A percentile compares a stretch with the other conserved stretches of the same genome.
phyloP scores from a whole-genome alignment of 257 asterid species.

The Anisodus acutangulus region DNA sequence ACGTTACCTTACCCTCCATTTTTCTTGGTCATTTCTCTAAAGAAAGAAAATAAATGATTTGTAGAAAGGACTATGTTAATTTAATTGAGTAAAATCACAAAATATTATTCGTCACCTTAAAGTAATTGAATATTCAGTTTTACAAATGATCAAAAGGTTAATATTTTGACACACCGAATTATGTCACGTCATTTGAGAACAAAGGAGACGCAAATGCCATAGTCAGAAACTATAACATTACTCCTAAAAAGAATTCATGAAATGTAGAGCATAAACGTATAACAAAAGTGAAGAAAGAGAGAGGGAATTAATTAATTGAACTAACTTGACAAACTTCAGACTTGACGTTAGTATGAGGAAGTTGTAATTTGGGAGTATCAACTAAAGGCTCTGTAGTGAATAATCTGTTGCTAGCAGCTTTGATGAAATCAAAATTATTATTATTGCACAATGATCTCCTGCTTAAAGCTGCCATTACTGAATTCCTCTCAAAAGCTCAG shows the following conservation, averaged over 20 bases:
- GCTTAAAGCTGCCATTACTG: conserved; percentile 59
- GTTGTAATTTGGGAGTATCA: conserved; percentile 64
- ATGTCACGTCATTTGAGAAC: background rate
- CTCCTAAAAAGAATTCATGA: background rate
- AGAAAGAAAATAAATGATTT: no score
- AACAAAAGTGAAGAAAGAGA: no score
- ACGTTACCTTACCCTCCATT: no score
- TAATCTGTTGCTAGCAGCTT: conserved; percentile 30
- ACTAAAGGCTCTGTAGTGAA: conserved; percentile 44
- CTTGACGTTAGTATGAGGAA: conserved; percentile 83
- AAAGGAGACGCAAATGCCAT: background rate
- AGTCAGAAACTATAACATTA: background rate
- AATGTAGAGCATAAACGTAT: no score
- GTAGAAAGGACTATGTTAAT: no score
- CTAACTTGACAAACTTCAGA: conserved; percentile 71
- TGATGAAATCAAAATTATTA: conserved; percentile 33
- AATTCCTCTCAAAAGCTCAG: no score
- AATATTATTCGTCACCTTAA: no score
- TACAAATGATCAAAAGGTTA: no score
- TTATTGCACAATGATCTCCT: conserved; percentile 39
- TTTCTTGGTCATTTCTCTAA: no score
- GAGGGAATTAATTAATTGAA: background rate
- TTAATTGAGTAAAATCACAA: background rate
- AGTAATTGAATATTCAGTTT: no score
- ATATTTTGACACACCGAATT: no score